Conservation (phyloP, 202 grass and related monocot genomes). For the Elaeis oleifera region DNA sequence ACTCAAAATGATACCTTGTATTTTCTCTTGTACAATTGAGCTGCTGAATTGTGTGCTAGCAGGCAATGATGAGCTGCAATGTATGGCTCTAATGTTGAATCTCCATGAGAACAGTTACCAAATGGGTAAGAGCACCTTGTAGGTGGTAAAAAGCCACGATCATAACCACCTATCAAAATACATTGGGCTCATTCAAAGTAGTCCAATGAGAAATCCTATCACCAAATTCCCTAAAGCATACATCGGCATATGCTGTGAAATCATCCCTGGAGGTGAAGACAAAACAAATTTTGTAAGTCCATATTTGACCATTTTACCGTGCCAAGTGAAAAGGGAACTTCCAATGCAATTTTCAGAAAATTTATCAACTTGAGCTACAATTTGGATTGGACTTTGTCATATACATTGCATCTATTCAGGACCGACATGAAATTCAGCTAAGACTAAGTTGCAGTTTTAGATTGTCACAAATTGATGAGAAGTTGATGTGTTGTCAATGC, state of each 20-base stretch:
- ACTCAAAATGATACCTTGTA: constrained; percentile 28
- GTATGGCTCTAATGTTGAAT: constrained; percentile 24
- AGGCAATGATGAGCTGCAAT: constrained; percentile 15
- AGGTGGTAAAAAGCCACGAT: constrained; percentile 15
- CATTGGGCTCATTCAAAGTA: constrained; percentile 51
- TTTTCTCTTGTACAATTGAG: constrained; percentile 33
- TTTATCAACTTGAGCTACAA: too few relatives aligned
- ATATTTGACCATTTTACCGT: too few relatives aligned
- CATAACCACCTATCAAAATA: constrained; percentile 14
- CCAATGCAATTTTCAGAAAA: too few relatives aligned
- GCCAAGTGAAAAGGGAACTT: too few relatives aligned
- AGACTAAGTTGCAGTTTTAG: too few relatives aligned
- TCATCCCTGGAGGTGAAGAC: constrained; percentile 43
- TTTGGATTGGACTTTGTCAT: too few relatives aligned
- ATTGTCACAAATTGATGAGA: too few relatives aligned
- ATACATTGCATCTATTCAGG: too few relatives aligned
- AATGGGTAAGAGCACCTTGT: constrained; percentile 32
- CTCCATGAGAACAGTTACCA: constrained; percentile 25
- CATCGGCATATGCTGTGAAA: constrained; percentile 51
- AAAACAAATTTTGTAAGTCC: neutral
- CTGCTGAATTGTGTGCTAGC: constrained; percentile 30
- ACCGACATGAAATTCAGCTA: too few relatives aligned
- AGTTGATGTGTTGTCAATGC: too few relatives aligned
- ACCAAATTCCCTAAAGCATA: constrained; percentile 58
- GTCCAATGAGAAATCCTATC: constrained; percentile 60